These are phyloP conservation scores for Eimeria falciformis DNA, from an alignment of 169 alveolate genomes.

Conservation along the genomic window DNA sequence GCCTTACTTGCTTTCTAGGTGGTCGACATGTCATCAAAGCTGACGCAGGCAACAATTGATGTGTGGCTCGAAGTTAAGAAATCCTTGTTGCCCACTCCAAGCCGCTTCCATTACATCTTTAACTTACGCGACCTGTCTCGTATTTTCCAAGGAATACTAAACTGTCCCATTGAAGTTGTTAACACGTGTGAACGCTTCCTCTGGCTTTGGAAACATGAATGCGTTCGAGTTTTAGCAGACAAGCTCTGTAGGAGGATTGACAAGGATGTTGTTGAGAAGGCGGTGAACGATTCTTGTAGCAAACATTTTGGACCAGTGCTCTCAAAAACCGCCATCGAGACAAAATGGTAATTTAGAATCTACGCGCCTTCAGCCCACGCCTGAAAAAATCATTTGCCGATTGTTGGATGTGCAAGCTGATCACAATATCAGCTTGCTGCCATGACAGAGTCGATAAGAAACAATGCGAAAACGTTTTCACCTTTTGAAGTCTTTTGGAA, in stretches of 20 bases:
- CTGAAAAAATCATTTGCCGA: not conserved
- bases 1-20: constrained; percentile 81
- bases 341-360: constrained; percentile 51
- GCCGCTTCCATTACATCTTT: constrained; percentile 97
- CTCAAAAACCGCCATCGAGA: constrained; percentile 43
- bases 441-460: not conserved
- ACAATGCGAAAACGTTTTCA: no score
- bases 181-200: constrained; percentile 81
- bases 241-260: constrained; percentile 94
- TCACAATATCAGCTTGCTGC: not conserved
- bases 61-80: constrained; percentile 89
- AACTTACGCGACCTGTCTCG: constrained; percentile 98
- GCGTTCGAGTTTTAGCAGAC: constrained; percentile 97
- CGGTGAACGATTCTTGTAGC: constrained; percentile 84
- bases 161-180: constrained; percentile 84
- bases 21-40: constrained; percentile 87
- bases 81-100: constrained; percentile 87
- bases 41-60: constrained; percentile 93
- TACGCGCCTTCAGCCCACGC: not conserved
- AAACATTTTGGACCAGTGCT: constrained; percentile 88
- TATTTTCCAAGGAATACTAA: constrained; percentile 95
- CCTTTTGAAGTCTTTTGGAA: no score
- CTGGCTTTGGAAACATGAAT: constrained; percentile 97
- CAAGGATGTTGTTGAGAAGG: constrained; percentile 87
- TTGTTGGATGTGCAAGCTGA: not conserved